Conservation (phyloP, 225 moss, liverwort and hornwort species). For the Sphagnum tenellum region DNA sequence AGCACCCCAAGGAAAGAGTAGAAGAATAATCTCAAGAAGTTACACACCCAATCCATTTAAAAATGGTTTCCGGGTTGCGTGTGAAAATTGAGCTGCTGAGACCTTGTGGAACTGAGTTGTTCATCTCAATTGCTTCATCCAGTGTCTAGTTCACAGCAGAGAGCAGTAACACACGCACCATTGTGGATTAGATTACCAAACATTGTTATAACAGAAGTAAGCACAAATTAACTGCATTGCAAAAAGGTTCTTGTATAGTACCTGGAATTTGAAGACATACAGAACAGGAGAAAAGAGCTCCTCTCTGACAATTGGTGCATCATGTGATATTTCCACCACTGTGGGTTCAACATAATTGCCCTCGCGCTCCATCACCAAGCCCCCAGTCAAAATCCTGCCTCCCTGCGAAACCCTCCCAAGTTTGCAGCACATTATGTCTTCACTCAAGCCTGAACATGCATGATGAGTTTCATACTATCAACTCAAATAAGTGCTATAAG, state of each 20-base stretch:
- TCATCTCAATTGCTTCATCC: constrained; percentile 79
- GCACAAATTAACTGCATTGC: too few relatives aligned
- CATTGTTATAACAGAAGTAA: too few relatives aligned
- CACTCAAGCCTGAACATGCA: too few relatives aligned
- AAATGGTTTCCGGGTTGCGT: constrained; percentile 65
- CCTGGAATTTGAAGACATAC: constrained; percentile 85
- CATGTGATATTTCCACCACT: constrained; percentile 73
- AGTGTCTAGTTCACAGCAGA: constrained; percentile 34
- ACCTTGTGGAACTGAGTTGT: constrained; percentile 88
- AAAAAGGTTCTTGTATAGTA: constrained; percentile 4
- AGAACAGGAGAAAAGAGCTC: constrained; percentile 86
- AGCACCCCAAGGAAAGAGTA: not conserved
- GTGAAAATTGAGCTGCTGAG: constrained; percentile 95
- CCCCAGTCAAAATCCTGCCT: constrained; percentile 71
- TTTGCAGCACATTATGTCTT: too few relatives aligned
- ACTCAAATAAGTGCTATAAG: too few relatives aligned
- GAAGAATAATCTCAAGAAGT: too few relatives aligned
- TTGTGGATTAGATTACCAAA: too few relatives aligned
- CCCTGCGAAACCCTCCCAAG: constrained; percentile 30
- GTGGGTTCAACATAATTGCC: constrained; percentile 87
- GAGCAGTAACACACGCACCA: too few relatives aligned
- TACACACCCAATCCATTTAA: constrained; percentile 86
- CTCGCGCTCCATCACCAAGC: constrained; percentile 50
- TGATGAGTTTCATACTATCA: too few relatives aligned
- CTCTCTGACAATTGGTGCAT: constrained; percentile 71